phyloP scores from a whole-genome alignment of 768 basidiomycete species.

The Symmetrospora coprosmae region DNA sequence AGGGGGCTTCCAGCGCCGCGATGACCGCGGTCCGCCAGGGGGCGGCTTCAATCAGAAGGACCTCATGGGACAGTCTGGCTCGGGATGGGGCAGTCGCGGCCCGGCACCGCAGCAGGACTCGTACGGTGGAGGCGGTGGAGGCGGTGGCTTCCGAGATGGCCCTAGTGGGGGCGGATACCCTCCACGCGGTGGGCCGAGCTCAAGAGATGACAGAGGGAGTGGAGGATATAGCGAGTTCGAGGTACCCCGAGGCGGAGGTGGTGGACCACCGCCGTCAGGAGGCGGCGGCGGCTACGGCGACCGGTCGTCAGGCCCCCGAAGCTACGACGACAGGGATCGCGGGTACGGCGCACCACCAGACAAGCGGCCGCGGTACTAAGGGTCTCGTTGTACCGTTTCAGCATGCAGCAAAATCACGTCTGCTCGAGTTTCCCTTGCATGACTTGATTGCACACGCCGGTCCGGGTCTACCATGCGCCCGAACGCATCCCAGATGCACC shows the following conservation, averaged over 20 bases:
- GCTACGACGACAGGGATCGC: too few species aligned
- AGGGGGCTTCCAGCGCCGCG: constrained; percentile 6
- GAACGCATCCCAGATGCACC: constrained; percentile 10
- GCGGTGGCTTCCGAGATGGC: too few species aligned
- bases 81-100: constrained; percentile 8
- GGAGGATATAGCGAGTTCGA: constrained; percentile 6
- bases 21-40: constrained; percentile 13
- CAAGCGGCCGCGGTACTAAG: constrained; percentile 3
- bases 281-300: neutral
- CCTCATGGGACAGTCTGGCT: constrained; percentile 13
- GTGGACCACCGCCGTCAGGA: neutral
- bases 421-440: too few species aligned
- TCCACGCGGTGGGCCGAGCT: neutral
- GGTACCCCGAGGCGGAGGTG: neutral
- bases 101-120: too few species aligned
- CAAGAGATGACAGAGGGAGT: neutral
- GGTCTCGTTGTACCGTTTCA: too few species aligned
- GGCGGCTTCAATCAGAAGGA: constrained; percentile 2
- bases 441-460: too few species aligned
- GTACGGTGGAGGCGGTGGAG: neutral
- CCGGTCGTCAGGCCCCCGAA: neutral
- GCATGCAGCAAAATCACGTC: too few species aligned
- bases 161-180: constrained; percentile 1
- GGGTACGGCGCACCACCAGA: too few species aligned
- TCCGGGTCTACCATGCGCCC: constrained; percentile 6